Conservation (phyloP, 129 eudicot species). For the Lactuca saligna region DNA sequence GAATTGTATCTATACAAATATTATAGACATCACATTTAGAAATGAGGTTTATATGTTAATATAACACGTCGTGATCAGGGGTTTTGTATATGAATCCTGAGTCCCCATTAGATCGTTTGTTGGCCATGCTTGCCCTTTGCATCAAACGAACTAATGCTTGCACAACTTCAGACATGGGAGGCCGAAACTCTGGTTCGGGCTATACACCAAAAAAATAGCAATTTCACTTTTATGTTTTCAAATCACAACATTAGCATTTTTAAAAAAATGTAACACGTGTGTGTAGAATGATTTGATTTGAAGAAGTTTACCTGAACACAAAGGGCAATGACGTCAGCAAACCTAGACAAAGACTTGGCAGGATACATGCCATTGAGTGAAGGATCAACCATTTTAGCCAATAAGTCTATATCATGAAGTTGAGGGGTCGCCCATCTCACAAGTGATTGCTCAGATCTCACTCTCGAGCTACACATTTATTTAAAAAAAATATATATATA, state of each 20-base stretch:
- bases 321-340: conserved; percentile 87
- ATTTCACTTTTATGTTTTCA: background rate
- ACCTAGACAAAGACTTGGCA: conserved; percentile 86
- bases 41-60: conserved; percentile 27
- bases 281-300: background rate
- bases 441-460: conserved; percentile 81
- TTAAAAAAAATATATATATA: too few species aligned
- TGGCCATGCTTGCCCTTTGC: conserved; percentile 82
- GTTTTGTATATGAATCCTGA: conserved; percentile 68
- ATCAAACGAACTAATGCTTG: conserved; percentile 86
- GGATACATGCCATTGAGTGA: conserved; percentile 86
- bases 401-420: conserved; percentile 87
- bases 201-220: conserved; percentile 30
- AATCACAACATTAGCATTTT: background rate
- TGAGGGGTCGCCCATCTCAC: conserved; percentile 99
- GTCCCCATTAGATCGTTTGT: conserved; percentile 71
- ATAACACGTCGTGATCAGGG: conserved; percentile 74
- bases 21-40: background rate
- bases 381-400: conserved; percentile 93
- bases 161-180: conserved; percentile 97
- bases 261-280: too few species aligned
- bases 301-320: conserved; percentile 74
- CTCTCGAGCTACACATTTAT: conserved; percentile 55
- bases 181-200: conserved; percentile 98
- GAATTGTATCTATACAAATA: background rate